phyloP scores from a whole-genome alignment of 805 yeast genomes.

The Yamadazyma ubonensis region DNA sequence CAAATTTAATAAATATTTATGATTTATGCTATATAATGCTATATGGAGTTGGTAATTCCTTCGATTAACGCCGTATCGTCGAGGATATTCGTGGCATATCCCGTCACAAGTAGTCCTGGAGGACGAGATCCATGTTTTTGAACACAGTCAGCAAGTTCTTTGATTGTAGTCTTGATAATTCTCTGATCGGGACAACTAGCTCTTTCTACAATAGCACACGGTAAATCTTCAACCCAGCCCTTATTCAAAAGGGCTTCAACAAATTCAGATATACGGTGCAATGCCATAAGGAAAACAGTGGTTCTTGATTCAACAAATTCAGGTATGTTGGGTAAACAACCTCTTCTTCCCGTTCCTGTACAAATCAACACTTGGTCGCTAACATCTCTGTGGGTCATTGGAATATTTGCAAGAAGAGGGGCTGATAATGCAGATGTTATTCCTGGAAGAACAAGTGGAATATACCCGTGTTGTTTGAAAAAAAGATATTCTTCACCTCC shows the following conservation, averaged over 20 bases:
- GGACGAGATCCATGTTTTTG: slow-evolving; percentile 83
- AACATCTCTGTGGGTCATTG: slow-evolving; percentile 89
- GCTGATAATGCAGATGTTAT: slow-evolving; percentile 88
- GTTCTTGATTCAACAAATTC: slow-evolving; percentile 72
- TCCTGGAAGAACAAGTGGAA: slow-evolving; percentile 80
- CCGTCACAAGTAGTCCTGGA: slow-evolving; percentile 85
- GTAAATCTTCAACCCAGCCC: slow-evolving; percentile 68
- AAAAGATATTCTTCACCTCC: slow-evolving; percentile 89
- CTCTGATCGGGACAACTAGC: slow-evolving; percentile 94
- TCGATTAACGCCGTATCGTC: slow-evolving; percentile 10
- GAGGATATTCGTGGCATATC: slow-evolving; percentile 68
- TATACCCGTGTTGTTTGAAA: slow-evolving; percentile 65
- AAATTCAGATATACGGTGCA: slow-evolving; percentile 69
- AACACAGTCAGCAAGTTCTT: slow-evolving; percentile 67
- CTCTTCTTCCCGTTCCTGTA: slow-evolving; percentile 92
- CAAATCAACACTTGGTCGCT: slow-evolving; percentile 91
- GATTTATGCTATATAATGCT: background rate
- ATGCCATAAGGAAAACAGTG: slow-evolving; percentile 84
- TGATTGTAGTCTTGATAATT: slow-evolving; percentile 69
- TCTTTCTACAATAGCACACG: slow-evolving; percentile 84
- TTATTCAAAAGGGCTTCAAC: slow-evolving; percentile 46
- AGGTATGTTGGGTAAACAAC: slow-evolving; percentile 76
- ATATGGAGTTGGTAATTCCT: slow-evolving; percentile 9
- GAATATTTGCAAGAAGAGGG: slow-evolving; percentile 76
- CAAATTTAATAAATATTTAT: slow-evolving; percentile 1